Evolutionary conservation across 345 rosid genomes (phyloP).

Genomic region (Eucalyptus regnans): DNA sequence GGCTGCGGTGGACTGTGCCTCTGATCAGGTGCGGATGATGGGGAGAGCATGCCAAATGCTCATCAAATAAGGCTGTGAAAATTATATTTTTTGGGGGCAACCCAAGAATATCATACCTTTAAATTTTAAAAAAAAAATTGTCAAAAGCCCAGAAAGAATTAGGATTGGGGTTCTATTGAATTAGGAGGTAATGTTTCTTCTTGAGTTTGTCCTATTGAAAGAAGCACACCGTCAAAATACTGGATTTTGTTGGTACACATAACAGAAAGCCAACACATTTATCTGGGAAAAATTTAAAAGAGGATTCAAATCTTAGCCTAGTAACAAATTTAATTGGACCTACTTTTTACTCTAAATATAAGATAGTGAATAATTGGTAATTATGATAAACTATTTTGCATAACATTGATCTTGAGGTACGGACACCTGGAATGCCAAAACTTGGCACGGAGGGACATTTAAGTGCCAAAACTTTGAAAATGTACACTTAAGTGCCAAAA

Average conservation of each 20-base stretch:
- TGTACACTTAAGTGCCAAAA: too few species aligned
- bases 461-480: too few species aligned
- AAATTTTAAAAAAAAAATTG: too few species aligned
- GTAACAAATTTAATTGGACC: neutral
- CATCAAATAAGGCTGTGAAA: neutral
- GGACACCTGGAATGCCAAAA: too few species aligned
- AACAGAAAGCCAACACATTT: neutral
- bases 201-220: neutral
- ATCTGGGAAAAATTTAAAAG: neutral
- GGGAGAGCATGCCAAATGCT: neutral
- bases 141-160: neutral
- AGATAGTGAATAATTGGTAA: neutral
- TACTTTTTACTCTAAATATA: neutral
- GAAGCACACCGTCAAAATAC: neutral
- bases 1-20: neutral
- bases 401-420: neutral
- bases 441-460: too few species aligned
- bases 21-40: neutral
- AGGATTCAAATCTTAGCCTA: neutral
- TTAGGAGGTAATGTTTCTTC: neutral
- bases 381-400: neutral
- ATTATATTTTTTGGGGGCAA: neutral
- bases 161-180: neutral
- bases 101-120: neutral
- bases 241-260: neutral